Conservation (phyloP, 1,284 basidiomycete genomes). For the Melampsora occidentalis region DNA sequence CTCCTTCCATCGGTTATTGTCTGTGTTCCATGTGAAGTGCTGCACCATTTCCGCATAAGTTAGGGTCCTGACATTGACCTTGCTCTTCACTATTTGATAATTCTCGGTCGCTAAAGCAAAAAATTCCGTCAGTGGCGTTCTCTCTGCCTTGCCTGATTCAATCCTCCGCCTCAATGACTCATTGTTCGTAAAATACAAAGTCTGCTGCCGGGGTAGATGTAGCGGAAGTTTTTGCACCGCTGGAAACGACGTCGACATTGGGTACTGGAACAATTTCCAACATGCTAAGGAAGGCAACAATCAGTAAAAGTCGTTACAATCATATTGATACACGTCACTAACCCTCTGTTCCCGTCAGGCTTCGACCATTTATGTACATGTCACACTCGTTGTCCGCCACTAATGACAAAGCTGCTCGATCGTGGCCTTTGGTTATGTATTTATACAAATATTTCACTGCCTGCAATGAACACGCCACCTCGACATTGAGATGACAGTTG, state of each 20-base stretch:
- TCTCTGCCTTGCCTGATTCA: background rate
- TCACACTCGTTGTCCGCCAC: background rate
- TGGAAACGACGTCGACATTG: too few species aligned
- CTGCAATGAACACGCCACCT: background rate
- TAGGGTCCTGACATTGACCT: background rate
- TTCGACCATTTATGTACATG: background rate
- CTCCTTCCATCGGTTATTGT: conserved; percentile 46
- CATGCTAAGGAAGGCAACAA: background rate
- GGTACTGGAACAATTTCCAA: background rate
- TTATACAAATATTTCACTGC: conserved; percentile 28
- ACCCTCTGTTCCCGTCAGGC: background rate
- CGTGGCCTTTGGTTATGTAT: conserved; percentile 14
- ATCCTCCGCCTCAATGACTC: background rate
- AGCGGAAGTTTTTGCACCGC: too few species aligned
- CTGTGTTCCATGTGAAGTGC: conserved; percentile 6
- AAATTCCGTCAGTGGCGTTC: conserved; percentile 5
- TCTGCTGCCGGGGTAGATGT: too few species aligned
- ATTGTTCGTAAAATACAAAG: background rate
- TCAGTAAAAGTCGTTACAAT: too few species aligned
- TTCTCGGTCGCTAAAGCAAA: background rate
- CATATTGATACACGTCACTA: background rate
- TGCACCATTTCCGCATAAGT: background rate
- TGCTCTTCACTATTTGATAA: too few species aligned
- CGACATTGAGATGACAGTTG: background rate
- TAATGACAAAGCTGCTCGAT: background rate